These are phyloP conservation scores for Aureobasidium sp. DNA, from an alignment of 2,329 filamentous ascomycete genomes.

Conservation along the genomic window DNA sequence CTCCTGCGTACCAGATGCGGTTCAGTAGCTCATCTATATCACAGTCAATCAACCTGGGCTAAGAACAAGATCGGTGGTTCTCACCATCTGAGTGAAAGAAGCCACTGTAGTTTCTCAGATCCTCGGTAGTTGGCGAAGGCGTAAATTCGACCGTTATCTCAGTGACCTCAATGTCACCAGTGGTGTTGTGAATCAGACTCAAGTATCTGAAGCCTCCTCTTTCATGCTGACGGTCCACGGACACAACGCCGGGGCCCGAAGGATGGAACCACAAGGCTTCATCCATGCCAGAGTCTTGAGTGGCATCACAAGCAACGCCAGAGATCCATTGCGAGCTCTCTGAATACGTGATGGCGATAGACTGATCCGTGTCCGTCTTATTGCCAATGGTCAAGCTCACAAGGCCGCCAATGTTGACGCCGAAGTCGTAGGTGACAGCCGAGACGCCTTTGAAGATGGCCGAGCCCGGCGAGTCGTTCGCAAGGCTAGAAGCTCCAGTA, in stretches of 20 bases:
- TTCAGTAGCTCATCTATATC: slow-evolving; percentile 34
- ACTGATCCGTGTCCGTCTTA: slow-evolving; percentile 29
- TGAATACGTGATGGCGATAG: slow-evolving; percentile 38
- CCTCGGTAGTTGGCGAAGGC: slow-evolving; percentile 35
- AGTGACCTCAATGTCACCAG: slow-evolving; percentile 33
- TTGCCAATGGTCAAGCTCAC: slow-evolving; percentile 32
- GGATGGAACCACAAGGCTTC: slow-evolving; percentile 43
- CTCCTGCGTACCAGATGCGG: slow-evolving; percentile 39
- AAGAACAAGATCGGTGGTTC: too few relatives aligned
- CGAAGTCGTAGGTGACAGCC: slow-evolving; percentile 37
- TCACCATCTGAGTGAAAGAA: slow-evolving; percentile 36
- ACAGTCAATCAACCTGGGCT: background rate
- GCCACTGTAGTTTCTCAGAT: slow-evolving; percentile 33
- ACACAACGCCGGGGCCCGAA: slow-evolving; percentile 35
- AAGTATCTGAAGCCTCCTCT: slow-evolving; percentile 43
- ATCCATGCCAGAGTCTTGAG: slow-evolving; percentile 41
- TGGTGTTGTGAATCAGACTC: slow-evolving; percentile 39
- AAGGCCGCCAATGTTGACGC: slow-evolving; percentile 35
- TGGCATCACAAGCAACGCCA: slow-evolving; percentile 40
- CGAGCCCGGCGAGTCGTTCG: slow-evolving; percentile 24
- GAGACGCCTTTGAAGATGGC: slow-evolving; percentile 32
- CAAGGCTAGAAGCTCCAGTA: slow-evolving; percentile 29
- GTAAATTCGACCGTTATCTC: slow-evolving; percentile 39
- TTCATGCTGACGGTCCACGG: slow-evolving; percentile 35
- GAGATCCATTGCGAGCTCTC: slow-evolving; percentile 45